Base-by-base conservation (phyloP, 2,329 filamentous ascomycete genomes). In the Neofusicoccum laricinum region DNA sequence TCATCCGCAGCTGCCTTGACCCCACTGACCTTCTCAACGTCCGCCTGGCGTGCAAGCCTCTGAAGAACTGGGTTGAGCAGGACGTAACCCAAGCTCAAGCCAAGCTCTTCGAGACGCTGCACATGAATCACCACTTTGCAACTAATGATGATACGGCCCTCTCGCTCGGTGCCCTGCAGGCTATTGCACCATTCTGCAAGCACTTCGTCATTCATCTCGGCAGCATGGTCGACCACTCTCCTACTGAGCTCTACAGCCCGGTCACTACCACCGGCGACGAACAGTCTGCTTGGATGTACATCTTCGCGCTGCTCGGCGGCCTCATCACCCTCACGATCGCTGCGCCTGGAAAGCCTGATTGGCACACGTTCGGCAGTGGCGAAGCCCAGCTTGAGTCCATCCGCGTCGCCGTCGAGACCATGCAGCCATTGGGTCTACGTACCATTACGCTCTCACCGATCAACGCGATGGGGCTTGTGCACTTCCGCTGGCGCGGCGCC, bases 381-480 rank as follows among this genome's bases (percentile, higher is more conserved):
- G 63, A 65, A 38, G 41, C 36, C 5, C 36, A 59, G 7, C 34
- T 64, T 10, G 43, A 41, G 2, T 50, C 63, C 2, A 43, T 64
- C 32, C 63, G 63, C n/a, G 21, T 45, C 45, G 63, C 63, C 8
- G 30, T 64, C 14, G 63, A 64, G 40, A 36, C 7, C n/a, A 40
- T 12, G 3, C 10, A 40, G 10, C 46, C 41, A 5, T 32, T n/a
- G 2, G 19, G 43, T 30, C 46, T 65, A 14, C n/a, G 14, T 5
- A 46, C 12, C 19, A 50, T 65, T n/a, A 49, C 17, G n/a, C 57
- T 65, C 7, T 36, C 48, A 0, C 64, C 64, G 7, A 57, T 62
- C 40, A 53, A 65, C 38, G 46, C 64, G 6, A 45, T 25, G 4
- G 64, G 48, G 4, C 12, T 65, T 2, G 12, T 55, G 3, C 34